These are phyloP conservation scores for Eragrostis curvula DNA, from an alignment of 176 grass and related monocot species.

Conservation along the genomic window DNA sequence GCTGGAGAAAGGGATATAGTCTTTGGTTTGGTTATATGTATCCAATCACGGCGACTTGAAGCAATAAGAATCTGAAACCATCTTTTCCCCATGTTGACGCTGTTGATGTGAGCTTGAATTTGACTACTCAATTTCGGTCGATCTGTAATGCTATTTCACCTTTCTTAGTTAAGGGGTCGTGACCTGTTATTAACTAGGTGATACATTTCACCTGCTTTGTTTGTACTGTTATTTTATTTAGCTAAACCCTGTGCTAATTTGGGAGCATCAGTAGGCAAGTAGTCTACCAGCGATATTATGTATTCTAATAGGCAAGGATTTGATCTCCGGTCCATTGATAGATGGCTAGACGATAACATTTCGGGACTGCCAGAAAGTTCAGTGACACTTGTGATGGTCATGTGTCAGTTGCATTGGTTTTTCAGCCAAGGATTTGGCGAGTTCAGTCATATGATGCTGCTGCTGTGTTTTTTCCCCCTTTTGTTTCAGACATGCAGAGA, in stretches of 20 bases:
- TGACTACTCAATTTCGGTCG: not conserved
- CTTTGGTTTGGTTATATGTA: conserved; percentile 7
- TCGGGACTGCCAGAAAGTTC: not conserved
- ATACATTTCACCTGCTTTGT: not conserved
- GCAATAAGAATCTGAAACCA: not conserved
- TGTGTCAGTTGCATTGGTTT: not conserved
- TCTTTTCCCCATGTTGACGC: not conserved
- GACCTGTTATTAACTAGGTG: not conserved
- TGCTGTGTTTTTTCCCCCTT: too few relatives aligned
- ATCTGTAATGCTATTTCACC: conserved; percentile 11
- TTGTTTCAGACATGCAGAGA: not conserved
- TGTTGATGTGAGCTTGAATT: not conserved
- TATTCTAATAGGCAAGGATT: not conserved
- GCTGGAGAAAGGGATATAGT: not conserved
- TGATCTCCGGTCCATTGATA: not conserved
- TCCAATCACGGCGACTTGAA: not conserved
- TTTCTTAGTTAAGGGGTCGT: not conserved
- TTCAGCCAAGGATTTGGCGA: not conserved
- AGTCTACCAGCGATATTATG: conserved; percentile 3
- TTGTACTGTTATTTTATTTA: not conserved
- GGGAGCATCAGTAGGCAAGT: not conserved
- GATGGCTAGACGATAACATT: not conserved
- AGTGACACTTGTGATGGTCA: not conserved
- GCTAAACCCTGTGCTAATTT: not conserved
- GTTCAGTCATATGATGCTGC: not conserved